Percentiles rank a stretch among this genome's conserved stretches.
Evolutionary conservation across 2,329 filamentous ascomycete species (phyloP).

Genomic region (Xylariaceae sp.): DNA sequence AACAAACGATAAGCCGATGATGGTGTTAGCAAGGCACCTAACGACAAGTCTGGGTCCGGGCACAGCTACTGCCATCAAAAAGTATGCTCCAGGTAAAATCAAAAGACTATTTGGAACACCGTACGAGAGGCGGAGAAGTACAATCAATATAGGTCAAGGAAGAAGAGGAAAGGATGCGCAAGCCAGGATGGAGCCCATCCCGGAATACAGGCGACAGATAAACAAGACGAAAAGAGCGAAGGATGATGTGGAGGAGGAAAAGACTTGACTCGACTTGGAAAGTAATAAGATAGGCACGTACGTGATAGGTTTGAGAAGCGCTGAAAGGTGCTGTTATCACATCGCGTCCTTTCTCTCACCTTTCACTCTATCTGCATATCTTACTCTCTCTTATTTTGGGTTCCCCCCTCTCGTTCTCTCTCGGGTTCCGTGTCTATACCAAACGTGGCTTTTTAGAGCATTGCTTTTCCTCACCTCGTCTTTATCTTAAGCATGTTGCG

Average conservation of each 20-base stretch:
- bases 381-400: background rate
- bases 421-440: too few relatives aligned
- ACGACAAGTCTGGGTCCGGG: background rate
- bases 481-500: background rate
- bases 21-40: background rate
- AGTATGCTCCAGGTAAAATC: background rate
- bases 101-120: background rate
- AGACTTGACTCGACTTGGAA: conserved; percentile 5
- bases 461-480: background rate
- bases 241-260: background rate
- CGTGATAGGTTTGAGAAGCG: too few relatives aligned
- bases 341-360: background rate
- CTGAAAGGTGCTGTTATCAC: too few relatives aligned
- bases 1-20: background rate
- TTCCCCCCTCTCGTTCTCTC: background rate
- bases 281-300: too few relatives aligned
- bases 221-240: background rate
- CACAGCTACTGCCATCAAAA: background rate
- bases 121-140: background rate
- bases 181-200: background rate
- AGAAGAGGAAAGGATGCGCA: background rate
- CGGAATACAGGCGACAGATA: background rate
- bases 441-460: too few relatives aligned
- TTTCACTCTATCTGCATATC: background rate
- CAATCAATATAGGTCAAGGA: background rate